Conservation (phyloP, 495 filamentous ascomycete species). For the Glarea lozoyensis region DNA sequence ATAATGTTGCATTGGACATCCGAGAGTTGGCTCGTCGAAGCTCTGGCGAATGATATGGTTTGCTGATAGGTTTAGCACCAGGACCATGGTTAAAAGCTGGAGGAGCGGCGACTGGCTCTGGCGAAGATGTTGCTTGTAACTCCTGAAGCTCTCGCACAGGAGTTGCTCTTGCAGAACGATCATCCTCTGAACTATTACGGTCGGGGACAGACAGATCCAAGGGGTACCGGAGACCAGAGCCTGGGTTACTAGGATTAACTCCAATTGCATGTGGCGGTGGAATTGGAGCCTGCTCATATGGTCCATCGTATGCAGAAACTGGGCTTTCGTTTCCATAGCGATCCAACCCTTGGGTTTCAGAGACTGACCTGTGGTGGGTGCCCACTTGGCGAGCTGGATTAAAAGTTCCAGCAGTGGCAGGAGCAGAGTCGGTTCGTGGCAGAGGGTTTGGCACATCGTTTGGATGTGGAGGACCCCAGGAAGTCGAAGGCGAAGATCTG, state of each 20-base stretch:
- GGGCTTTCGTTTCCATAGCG: slow-evolving; percentile 27
- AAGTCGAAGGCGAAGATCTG: slow-evolving; percentile 47
- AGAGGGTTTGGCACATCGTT: slow-evolving; percentile 18
- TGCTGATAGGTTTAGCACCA: slow-evolving; percentile 53
- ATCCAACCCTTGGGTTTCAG: slow-evolving; percentile 34
- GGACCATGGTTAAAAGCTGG: slow-evolving; percentile 68
- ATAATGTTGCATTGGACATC: slow-evolving; percentile 71
- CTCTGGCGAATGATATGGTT: slow-evolving; percentile 65
- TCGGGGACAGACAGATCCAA: slow-evolving; percentile 32
- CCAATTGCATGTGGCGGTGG: slow-evolving; percentile 23
- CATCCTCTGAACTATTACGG: slow-evolving; percentile 51
- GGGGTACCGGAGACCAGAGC: slow-evolving; percentile 8
- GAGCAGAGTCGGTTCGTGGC: slow-evolving; percentile 35
- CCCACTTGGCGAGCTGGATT: neutral
- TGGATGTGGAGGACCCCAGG: slow-evolving; percentile 26
- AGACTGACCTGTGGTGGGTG: slow-evolving; percentile 18
- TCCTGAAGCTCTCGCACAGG: slow-evolving; percentile 38
- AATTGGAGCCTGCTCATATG: slow-evolving; percentile 25
- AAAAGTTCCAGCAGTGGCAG: slow-evolving; percentile 19
- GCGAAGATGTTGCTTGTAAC: slow-evolving; percentile 48
- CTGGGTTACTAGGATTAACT: slow-evolving; percentile 7
- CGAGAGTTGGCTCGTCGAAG: slow-evolving; percentile 68
- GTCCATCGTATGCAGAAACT: slow-evolving; percentile 20
- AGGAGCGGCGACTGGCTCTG: slow-evolving; percentile 64
- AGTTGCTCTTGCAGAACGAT: slow-evolving; percentile 26